phyloP scores from a whole-genome alignment of 768 basidiomycete species.

The Daedaleopsis nitida region DNA sequence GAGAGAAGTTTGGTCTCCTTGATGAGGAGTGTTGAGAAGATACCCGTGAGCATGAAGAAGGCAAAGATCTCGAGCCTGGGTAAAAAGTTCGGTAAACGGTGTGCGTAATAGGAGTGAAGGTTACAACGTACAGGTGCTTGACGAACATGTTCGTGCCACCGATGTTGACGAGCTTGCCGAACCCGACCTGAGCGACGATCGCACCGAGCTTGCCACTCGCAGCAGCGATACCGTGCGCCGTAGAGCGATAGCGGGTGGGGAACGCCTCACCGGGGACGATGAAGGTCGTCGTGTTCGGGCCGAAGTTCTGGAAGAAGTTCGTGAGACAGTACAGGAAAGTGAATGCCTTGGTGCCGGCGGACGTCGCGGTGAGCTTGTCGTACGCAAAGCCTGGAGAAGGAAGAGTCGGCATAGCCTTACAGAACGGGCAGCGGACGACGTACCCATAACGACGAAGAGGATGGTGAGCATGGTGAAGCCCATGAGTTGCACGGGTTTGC shows the following conservation, averaged over 20 bases:
- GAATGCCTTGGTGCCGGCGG: constrained; percentile 54
- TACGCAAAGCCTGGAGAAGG: constrained; percentile 60
- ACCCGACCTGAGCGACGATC: constrained; percentile 78
- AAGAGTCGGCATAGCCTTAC: background rate
- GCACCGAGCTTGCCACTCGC: constrained; percentile 85
- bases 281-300: constrained; percentile 81
- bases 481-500: constrained; percentile 57
- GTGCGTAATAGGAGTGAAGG: background rate
- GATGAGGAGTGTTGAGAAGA: constrained; percentile 77
- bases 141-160: constrained; percentile 64
- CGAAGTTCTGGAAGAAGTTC: constrained; percentile 91
- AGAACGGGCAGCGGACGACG: background rate
- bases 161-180: constrained; percentile 67
- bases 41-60: constrained; percentile 83
- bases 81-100: background rate
- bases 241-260: constrained; percentile 88
- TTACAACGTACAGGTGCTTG: constrained; percentile 61
- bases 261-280: constrained; percentile 81
- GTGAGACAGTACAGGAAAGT: constrained; percentile 86
- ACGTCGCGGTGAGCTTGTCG: constrained; percentile 52
- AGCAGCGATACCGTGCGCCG: constrained; percentile 82
- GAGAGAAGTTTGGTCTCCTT: constrained; percentile 73
- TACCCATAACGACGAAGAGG: constrained; percentile 35
- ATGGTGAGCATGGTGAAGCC: constrained; percentile 38
- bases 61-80: constrained; percentile 76